phyloP scores from a whole-genome alignment of 257 asterid genomes.

The Fraxinus pennsylvanica region DNA sequence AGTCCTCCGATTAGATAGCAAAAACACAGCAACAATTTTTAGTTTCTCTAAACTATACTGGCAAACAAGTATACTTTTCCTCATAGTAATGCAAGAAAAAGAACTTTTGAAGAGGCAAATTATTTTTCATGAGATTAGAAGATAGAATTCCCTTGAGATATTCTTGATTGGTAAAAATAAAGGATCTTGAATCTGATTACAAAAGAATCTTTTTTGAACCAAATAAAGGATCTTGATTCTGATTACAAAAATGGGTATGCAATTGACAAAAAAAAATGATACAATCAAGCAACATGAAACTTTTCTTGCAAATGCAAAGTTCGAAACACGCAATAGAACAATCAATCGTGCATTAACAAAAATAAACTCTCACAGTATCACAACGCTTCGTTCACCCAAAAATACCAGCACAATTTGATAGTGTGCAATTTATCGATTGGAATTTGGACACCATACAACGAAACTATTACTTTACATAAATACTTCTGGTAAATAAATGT shows the following conservation, averaged over 20 bases:
- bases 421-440: neutral
- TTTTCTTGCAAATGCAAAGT: neutral
- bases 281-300: constrained; percentile 15
- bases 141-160: neutral
- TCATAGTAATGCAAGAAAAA: neutral
- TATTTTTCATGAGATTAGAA: neutral
- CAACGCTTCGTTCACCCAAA: neutral
- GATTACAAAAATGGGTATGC: neutral
- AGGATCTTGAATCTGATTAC: neutral
- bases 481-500: constrained; percentile 4
- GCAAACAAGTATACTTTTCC: neutral
- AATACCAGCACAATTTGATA: neutral
- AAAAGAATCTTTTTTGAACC: neutral
- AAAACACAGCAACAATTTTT: neutral
- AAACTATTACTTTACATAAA: neutral
- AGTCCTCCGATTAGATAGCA: neutral
- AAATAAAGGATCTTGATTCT: neutral
- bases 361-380: constrained; percentile 3
- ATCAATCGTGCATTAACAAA: neutral
- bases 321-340: neutral
- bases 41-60: neutral
- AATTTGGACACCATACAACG: neutral
- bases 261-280: neutral
- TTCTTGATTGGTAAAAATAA: neutral
- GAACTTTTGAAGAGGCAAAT: neutral